Percentiles rank a stretch among this genome's conserved stretches.
phyloP scores from a whole-genome alignment of 2,329 filamentous ascomycete genomes.

The Fusarium brachygibbosum region DNA sequence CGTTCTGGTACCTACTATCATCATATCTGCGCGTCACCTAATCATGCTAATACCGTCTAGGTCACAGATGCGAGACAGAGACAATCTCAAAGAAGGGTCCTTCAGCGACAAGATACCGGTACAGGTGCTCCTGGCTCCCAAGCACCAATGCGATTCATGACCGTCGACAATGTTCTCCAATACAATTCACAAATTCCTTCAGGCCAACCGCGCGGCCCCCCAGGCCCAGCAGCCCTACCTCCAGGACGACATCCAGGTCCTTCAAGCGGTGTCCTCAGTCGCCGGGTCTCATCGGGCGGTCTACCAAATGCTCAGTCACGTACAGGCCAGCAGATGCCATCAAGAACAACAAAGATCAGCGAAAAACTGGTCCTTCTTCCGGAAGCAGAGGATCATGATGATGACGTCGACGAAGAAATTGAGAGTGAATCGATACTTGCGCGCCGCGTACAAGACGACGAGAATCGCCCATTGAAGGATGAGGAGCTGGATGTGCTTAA shows the following conservation, averaged over 20 bases:
- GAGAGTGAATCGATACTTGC: constrained; percentile 59
- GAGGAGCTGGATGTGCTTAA: constrained; percentile 75
- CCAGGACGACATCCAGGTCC: constrained; percentile 41
- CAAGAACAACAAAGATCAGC: constrained; percentile 91
- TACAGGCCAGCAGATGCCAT: constrained; percentile 75
- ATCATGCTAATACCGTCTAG: constrained; percentile 44
- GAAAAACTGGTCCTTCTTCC: constrained; percentile 97
- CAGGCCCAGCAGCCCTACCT: constrained; percentile 59
- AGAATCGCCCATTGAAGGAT: constrained; percentile 74
- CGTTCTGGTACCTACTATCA: constrained; percentile 64
- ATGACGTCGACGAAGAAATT: constrained; percentile 69
- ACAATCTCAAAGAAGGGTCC: constrained; percentile 50
- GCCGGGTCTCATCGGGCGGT: constrained; percentile 55
- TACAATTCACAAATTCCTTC: constrained; percentile 96
- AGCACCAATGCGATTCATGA: constrained; percentile 79
- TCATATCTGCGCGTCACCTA: constrained; percentile 23
- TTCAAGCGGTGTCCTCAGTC: constrained; percentile 30
- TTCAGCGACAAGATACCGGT: constrained; percentile 53
- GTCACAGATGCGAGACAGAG: constrained; percentile 59
- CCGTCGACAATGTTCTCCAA: constrained; percentile 94
- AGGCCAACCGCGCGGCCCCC: constrained; percentile 84
- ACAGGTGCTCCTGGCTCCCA: constrained; percentile 49
- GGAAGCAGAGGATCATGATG: constrained; percentile 76
- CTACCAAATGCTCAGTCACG: constrained; percentile 59
- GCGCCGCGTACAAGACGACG: constrained; percentile 65